Evolutionary conservation across 306 rosid genomes (phyloP).

Genomic region (Adenanthera pavonina): DNA sequence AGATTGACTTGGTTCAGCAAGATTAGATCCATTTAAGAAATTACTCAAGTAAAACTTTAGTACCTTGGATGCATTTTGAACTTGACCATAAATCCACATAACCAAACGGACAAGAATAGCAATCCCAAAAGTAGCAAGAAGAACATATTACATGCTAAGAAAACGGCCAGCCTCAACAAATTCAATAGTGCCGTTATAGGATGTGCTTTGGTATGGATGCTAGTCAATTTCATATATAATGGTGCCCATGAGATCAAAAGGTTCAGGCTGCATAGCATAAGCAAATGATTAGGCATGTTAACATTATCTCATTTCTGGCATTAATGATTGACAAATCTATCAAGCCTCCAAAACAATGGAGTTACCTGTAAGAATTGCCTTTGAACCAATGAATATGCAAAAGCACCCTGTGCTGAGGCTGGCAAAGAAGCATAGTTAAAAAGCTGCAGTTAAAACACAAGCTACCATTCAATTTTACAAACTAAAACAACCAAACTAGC

Average conservation of each 20-base stretch:
- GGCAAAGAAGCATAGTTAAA: constrained; percentile 80
- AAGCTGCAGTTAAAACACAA: constrained; percentile 51
- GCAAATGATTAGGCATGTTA: constrained; percentile 13
- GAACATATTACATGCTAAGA: constrained; percentile 80
- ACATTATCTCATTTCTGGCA: constrained; percentile 17
- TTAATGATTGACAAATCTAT: constrained; percentile 3
- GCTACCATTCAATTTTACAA: constrained; percentile 23
- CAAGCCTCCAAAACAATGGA: constrained; percentile 13
- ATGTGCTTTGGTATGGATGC: constrained; percentile 76
- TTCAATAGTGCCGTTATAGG: constrained; percentile 88
- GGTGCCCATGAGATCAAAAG: no score
- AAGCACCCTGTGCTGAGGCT: constrained; percentile 81
- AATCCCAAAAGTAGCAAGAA: constrained; percentile 77
- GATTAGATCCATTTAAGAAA: constrained; percentile 5
- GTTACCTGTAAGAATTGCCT: constrained; percentile 92
- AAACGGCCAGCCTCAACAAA: constrained; percentile 72
- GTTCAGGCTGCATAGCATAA: constrained; percentile 73
- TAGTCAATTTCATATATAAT: constrained; percentile 87
- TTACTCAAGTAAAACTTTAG: background rate
- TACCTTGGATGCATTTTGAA: constrained; percentile 88
- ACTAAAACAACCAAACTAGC: background rate
- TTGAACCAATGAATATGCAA: constrained; percentile 81
- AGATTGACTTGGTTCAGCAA: background rate
- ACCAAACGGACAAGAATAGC: constrained; percentile 76
- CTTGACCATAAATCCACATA: constrained; percentile 84